Base-by-base conservation (phyloP, 768 basidiomycete genomes). In the Lanmaoa pseudosensibilis region DNA sequence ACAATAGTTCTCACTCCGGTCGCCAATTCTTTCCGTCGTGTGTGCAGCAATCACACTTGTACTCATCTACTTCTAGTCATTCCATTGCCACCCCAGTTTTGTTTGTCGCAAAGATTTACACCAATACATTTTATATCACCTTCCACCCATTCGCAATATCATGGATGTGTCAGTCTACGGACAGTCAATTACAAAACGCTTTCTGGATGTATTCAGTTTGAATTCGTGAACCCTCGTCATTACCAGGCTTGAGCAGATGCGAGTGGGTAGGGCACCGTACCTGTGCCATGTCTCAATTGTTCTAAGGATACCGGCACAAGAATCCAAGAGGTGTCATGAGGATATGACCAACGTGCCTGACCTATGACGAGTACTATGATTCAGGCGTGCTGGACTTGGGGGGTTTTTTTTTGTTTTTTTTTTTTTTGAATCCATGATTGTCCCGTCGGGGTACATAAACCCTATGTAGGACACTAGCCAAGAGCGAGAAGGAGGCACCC, bases 11-110 rank as follows among this genome's bases (percentile, higher is more conserved):
- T 43, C 23, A 13, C 2, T 50, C 39, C 47, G 33, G 36, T 54
- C 44, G 5, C 49, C 25, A 39, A 47, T 47, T 64, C 34, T 55
- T 37, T 54, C 48, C 53, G 49, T 60, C 27, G 56, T 52, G 47
- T 67, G 58, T 59, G 57, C 58, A 65, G 41, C 57, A 59, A 58
- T 53, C 54, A 59, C 60, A 52, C 56, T 51, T 68, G 60, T 65
- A 63, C 50, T 49, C 54, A 61, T 60, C 57, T 57, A 34, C 54
- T 59, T 36, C 44, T 43, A 34, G 55, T 58, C 21, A 54, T 46
- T 50, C 47, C 61, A 63, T 48, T 54, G 5, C 37, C 36, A 55
- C 40, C 55, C 44, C 45, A 48, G 30, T 57, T 23, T 59, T 60
- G 63, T 52, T 62, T 57, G 60, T 56, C 54, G 41, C 56, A 67